These are phyloP conservation scores for Hygrophoropsis aurantiaca DNA, from an alignment of 768 basidiomycete genomes.

Conservation along the genomic window DNA sequence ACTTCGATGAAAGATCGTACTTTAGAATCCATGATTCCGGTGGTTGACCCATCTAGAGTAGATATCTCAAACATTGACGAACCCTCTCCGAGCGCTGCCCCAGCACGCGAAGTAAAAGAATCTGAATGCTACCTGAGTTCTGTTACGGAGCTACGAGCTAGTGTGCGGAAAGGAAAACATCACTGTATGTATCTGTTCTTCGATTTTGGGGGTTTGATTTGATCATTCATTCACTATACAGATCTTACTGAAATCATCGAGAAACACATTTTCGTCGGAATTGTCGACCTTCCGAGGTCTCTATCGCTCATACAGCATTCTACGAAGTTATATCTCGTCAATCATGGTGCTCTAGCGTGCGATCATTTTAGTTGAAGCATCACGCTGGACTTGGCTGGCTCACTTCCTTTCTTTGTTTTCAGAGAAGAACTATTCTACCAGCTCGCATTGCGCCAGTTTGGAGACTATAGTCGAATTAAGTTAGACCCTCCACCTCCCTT, in stretches of 20 bases:
- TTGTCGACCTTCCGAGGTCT: constrained; percentile 74
- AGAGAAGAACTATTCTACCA: constrained; percentile 98
- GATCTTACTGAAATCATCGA: constrained; percentile 81
- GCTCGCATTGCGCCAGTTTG: constrained; percentile 88
- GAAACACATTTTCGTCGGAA: constrained; percentile 89
- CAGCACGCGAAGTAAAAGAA: constrained; percentile 62
- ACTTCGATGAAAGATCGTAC: constrained; percentile 87
- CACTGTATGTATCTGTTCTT: constrained; percentile 48
- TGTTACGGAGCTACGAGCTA: constrained; percentile 62
- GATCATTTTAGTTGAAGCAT: constrained; percentile 22
- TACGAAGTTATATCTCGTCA: constrained; percentile 87
- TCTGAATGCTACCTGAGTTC: constrained; percentile 79
- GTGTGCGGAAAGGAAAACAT: constrained; percentile 61
- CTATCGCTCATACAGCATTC: constrained; percentile 84
- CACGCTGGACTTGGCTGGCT: not conserved
- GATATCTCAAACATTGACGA: constrained; percentile 18
- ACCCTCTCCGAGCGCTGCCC: constrained; percentile 11
- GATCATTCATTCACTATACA: constrained; percentile 28
- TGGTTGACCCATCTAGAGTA: constrained; percentile 52
- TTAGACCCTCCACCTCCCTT: constrained; percentile 83
- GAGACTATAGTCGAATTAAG: constrained; percentile 71
- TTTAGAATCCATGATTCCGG: constrained; percentile 91
- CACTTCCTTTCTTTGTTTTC: not conserved
- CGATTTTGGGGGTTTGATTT: not conserved
- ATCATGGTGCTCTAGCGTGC: constrained; percentile 82